These are phyloP conservation scores for Chytriomyces sp. DNA, from an alignment of 192 early-diverging fungal species.

Conservation along the genomic window DNA sequence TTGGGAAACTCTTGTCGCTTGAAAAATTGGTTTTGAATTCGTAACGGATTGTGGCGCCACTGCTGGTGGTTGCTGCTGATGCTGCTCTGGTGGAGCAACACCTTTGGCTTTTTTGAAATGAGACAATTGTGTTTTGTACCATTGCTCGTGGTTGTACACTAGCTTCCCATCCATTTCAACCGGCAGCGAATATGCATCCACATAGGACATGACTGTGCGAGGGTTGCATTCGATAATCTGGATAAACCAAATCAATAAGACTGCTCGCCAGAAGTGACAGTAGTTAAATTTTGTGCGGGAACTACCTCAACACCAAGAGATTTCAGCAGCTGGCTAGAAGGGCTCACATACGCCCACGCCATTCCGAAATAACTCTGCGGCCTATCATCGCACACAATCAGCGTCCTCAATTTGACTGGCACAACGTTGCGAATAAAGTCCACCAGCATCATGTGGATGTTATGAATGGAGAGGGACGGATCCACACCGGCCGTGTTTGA, in stretches of 20 bases:
- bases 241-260: not conserved
- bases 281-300: not conserved
- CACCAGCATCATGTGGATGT: conserved; percentile 24
- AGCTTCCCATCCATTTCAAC: conserved; percentile 8
- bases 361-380: not conserved
- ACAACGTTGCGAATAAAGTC: conserved; percentile 28
- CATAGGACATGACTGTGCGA: not conserved
- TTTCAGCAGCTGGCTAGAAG: not conserved
- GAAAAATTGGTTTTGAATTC: not conserved
- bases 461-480: not conserved
- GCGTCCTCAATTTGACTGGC: not conserved
- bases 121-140: conserved; percentile 6
- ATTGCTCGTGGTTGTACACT: conserved; percentile 1
- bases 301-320: not conserved
- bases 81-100: not conserved
- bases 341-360: conserved; percentile 8
- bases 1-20: not conserved
- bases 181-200: conserved; percentile 6
- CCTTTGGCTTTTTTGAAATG: not conserved
- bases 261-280: not conserved
- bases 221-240: conserved; percentile 18
- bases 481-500: conserved; percentile 10
- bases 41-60: not conserved
- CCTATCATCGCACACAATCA: not conserved
- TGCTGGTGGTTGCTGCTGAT: not conserved